Base-by-base conservation (phyloP, 1,139 yeast species). In the Petasospora fabianii region DNA sequence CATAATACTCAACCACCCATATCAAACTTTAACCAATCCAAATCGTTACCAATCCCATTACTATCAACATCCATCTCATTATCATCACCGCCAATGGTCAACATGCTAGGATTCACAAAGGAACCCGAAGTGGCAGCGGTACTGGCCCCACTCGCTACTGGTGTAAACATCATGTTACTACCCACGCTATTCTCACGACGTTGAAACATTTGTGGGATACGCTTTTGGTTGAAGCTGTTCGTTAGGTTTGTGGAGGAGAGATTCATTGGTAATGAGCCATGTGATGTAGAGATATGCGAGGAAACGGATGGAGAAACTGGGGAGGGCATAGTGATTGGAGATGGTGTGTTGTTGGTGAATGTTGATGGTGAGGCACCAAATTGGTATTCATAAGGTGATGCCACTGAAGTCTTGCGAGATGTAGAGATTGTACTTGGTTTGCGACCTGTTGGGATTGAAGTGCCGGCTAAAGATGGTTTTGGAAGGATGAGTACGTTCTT, bases 11-110 rank as follows among this genome's bases (percentile, higher is more conserved):
- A 26, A 26, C 28, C 28, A 10, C 28, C 28, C 22, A 51, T 44
- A 33, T 54, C 57, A 49, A 54, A 54, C 36, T 53, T 54, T 33
- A 54, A 34, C 58, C 58, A 54, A 26, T 54, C 58, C 34, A 54
- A 38, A 36, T 52, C 58, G 36, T 43, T 45, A 19, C 42, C 39
- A 27, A 45, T 47, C 12, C 46, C 47, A 24, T 13, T 46, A 19
- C 16, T 37, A 31, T 41, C 47, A 35, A 43, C 38, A 44, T 51
- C 43, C 42, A 38, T 36, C 34, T 49, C 52, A 18, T 37, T 38
- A 33, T 49, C 52, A 21, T 39, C 47, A 17, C 43, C 49, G 4
- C 30, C 35, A 10, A 43, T 31, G 13, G 39, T 40, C 34, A 43
- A 28, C 42, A 41, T 28, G 15, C 33, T 42, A 10, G 46, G 42